These are phyloP conservation scores for Apiotrichum gracile DNA, from an alignment of 1,284 basidiomycete species.

Conservation along the genomic window DNA sequence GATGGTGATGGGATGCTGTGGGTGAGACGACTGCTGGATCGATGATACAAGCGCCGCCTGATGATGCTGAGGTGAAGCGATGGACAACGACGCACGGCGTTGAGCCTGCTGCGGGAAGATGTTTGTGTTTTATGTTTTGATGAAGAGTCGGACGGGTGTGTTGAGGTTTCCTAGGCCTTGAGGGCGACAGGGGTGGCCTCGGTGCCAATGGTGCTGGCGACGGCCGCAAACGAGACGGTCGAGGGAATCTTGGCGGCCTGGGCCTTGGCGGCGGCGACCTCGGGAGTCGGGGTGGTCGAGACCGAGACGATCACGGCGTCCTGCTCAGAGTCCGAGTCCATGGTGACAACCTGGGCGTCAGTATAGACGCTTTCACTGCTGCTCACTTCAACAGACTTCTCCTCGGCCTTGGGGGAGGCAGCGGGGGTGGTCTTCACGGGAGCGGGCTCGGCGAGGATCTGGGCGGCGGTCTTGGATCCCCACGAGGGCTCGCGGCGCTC, in stretches of 20 bases:
- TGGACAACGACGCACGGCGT: slow-evolving; percentile 1
- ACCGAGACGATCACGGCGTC: slow-evolving; percentile 46
- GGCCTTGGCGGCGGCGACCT: slow-evolving; percentile 12
- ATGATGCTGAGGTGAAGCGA: neutral
- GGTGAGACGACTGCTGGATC: neutral
- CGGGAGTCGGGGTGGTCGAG: slow-evolving; percentile 26
- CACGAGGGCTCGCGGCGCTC: slow-evolving; percentile 31
- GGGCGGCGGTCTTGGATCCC: slow-evolving; percentile 44
- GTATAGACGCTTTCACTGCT: too few relatives aligned
- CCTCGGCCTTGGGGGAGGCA: slow-evolving; percentile 14
- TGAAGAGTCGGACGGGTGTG: too few relatives aligned
- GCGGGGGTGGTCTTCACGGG: slow-evolving; percentile 30
- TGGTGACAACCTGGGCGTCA: slow-evolving; percentile 30
- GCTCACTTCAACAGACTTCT: slow-evolving; percentile 11
- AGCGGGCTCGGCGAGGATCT: slow-evolving; percentile 46
- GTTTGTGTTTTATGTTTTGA: neutral
- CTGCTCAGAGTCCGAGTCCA: slow-evolving; percentile 42
- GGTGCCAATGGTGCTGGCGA: slow-evolving; percentile 20
- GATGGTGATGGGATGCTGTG: slow-evolving; percentile 2
- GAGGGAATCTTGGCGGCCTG: slow-evolving; percentile 16
- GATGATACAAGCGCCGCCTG: neutral
- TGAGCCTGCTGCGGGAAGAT: neutral
- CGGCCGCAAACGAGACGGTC: slow-evolving; percentile 39
- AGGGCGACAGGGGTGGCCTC: slow-evolving; percentile 31
- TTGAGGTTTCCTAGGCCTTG: slow-evolving; percentile 38